These are phyloP conservation scores for Hydnum rufescens DNA, from an alignment of 768 basidiomycete genomes.

Conservation along the genomic window DNA sequence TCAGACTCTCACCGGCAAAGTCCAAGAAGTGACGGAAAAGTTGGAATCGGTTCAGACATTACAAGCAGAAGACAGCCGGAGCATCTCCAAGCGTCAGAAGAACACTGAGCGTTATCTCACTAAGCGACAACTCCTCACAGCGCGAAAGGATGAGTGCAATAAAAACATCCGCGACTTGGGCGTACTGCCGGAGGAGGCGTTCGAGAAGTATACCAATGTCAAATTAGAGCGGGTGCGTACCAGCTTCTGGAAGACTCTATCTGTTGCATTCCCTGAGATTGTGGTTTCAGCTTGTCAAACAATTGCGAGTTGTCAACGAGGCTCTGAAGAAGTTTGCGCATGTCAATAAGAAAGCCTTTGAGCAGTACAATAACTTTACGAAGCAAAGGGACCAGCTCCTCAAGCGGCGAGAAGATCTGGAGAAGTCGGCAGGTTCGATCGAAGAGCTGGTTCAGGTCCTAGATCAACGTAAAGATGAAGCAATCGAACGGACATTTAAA, in stretches of 20 bases:
- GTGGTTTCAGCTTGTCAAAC: constrained; percentile 58
- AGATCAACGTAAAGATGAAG: constrained; percentile 95
- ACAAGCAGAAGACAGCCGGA: constrained; percentile 71
- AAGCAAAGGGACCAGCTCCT: constrained; percentile 88
- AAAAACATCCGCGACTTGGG: constrained; percentile 91
- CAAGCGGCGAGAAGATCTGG: constrained; percentile 74
- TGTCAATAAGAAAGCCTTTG: constrained; percentile 98
- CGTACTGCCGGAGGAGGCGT: constrained; percentile 91
- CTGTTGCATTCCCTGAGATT: no score
- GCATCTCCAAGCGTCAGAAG: constrained; percentile 83
- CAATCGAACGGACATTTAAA: constrained; percentile 95
- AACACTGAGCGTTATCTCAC: constrained; percentile 86
- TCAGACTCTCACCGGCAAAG: constrained; percentile 37
- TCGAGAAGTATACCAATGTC: constrained; percentile 79
- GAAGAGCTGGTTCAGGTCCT: constrained; percentile 83
- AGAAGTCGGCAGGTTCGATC: constrained; percentile 75
- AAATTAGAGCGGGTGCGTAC: constrained; percentile 64
- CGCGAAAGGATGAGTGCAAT: constrained; percentile 84
- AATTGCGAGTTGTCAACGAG: constrained; percentile 83
- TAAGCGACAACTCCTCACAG: constrained; percentile 68
- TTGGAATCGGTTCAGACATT: constrained; percentile 63
- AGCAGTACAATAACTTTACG: constrained; percentile 95
- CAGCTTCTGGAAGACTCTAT: not conserved
- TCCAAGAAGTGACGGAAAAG: constrained; percentile 44
- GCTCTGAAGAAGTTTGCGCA: constrained; percentile 90